Percentiles rank a stretch among this genome's conserved stretches.
phyloP scores from a whole-genome alignment of 495 filamentous ascomycete genomes.

The Podospora tetraspora region DNA sequence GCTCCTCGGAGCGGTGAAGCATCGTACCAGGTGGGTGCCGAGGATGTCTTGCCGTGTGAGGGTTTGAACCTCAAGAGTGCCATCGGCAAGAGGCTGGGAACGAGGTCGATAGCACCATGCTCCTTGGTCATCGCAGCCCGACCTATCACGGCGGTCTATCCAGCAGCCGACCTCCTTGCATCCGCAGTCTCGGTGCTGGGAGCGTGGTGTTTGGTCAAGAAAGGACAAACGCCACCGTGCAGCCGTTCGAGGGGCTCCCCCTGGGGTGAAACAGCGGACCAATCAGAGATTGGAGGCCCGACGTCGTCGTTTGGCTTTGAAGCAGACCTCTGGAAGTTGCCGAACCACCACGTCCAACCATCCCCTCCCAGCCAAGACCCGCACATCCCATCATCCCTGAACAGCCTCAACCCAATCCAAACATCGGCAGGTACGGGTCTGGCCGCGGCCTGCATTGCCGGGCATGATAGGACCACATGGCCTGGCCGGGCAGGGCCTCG shows the following conservation, averaged over 20 bases:
- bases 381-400: conserved; percentile 3
- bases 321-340: neutral
- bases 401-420: conserved; percentile 8
- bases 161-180: neutral
- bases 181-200: neutral
- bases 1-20: neutral
- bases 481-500: neutral
- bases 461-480: conserved; percentile 15
- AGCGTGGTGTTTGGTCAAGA: neutral
- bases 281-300: neutral
- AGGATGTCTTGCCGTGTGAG: neutral
- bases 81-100: neutral
- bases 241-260: neutral
- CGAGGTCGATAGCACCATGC: neutral
- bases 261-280: conserved; percentile 5
- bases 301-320: conserved; percentile 1
- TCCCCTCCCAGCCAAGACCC: neutral
- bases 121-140: neutral
- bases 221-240: conserved; percentile 12
- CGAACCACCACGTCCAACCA: conserved; percentile 7
- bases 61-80: neutral
- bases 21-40: neutral
- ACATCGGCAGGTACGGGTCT: conserved; percentile 12
- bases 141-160: neutral
- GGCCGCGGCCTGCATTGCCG: conserved; percentile 13